Conservation (phyloP, 768 basidiomycete species). For the Termitomyces sp. region DNA sequence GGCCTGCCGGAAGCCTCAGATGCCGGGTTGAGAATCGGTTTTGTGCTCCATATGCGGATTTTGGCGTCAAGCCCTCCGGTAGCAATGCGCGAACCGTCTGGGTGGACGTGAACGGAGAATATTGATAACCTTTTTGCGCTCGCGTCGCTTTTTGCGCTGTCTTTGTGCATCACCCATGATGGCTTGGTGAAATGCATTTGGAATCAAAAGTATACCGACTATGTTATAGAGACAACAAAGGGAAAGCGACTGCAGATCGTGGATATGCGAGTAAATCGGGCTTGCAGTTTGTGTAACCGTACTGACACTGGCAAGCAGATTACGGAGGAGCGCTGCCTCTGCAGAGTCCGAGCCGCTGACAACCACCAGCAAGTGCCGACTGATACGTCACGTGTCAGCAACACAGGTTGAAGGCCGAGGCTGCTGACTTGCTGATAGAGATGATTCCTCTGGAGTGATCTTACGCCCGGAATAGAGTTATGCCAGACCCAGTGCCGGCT, state of each 20-base stretch:
- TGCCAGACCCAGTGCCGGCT: too few relatives aligned
- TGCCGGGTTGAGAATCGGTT: slow-evolving; percentile 79
- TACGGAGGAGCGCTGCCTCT: not conserved
- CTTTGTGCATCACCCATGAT: slow-evolving; percentile 81
- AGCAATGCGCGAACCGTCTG: slow-evolving; percentile 94
- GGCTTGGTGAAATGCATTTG: slow-evolving; percentile 85
- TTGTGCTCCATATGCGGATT: slow-evolving; percentile 96
- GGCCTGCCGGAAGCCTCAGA: slow-evolving; percentile 64
- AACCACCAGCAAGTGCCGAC: too few relatives aligned
- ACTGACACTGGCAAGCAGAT: not conserved
- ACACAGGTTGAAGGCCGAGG: too few relatives aligned
- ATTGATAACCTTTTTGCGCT: slow-evolving; percentile 73
- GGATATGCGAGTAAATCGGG: too few relatives aligned
- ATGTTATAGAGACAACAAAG: not conserved
- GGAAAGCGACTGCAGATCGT: not conserved
- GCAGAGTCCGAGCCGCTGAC: not conserved
- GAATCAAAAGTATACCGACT: not conserved
- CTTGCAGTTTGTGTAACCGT: not conserved
- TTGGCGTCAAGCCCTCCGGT: slow-evolving; percentile 96
- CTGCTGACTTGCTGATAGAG: too few relatives aligned
- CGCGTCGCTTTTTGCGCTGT: slow-evolving; percentile 57
- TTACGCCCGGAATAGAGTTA: too few relatives aligned
- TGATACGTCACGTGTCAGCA: not conserved
- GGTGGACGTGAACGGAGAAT: slow-evolving; percentile 91
- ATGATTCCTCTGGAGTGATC: too few relatives aligned